These are phyloP conservation scores for Bolboschoenus planiculmis DNA, from an alignment of 176 grass and related monocot genomes.

Conservation along the genomic window DNA sequence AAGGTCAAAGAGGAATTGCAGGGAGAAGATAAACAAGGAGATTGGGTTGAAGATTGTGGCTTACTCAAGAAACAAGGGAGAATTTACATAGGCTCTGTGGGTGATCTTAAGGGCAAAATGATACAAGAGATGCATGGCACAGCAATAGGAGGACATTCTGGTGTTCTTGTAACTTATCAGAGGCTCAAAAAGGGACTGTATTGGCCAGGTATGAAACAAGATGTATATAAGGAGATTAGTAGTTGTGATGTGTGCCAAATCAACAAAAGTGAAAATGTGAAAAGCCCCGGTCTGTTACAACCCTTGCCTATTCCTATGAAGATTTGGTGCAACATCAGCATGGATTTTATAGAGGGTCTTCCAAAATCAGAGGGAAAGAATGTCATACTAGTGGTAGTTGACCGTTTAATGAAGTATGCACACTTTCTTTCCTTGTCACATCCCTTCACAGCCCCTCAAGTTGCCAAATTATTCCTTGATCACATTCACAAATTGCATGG, in stretches of 20 bases:
- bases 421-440: not conserved
- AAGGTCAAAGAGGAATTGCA: too few relatives aligned
- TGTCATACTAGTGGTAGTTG: not conserved
- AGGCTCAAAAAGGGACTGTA: not conserved
- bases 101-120: not conserved
- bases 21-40: too few relatives aligned
- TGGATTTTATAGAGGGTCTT: not conserved
- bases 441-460: not conserved
- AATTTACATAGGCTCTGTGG: not conserved
- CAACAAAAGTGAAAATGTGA: not conserved
- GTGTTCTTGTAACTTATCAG: not conserved
- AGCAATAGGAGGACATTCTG: not conserved
- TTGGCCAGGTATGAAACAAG: not conserved
- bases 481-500: not conserved
- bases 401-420: not conserved
- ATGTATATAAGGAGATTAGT: not conserved
- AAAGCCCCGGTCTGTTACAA: not conserved
- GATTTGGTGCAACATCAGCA: not conserved
- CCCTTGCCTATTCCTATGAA: not conserved
- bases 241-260: not conserved
- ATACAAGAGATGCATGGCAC: not conserved
- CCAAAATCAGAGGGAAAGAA: not conserved
- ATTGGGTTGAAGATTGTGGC: not conserved
- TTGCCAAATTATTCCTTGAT: not conserved
- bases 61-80: not conserved